These are phyloP conservation scores for Tricholoma flavovirens DNA, from an alignment of 768 basidiomycete species.

Conservation along the genomic window DNA sequence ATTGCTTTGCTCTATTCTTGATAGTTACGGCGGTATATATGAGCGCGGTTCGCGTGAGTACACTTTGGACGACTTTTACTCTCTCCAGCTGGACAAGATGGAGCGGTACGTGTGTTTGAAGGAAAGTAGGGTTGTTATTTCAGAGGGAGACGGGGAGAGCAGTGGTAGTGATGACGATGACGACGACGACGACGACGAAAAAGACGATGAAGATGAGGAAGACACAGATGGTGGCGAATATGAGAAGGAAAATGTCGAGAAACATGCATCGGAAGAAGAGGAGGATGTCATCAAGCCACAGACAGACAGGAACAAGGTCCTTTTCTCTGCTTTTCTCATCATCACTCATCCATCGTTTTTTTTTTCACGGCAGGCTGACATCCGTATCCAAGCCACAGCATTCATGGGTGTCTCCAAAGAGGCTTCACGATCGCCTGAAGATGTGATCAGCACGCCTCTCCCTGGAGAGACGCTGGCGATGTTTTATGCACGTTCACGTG, in stretches of 20 bases:
- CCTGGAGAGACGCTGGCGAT: conserved; percentile 79
- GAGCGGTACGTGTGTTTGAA: conserved; percentile 74
- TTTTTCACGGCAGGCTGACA: conserved; percentile 22
- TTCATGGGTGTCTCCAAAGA: conserved; percentile 63
- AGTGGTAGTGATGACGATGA: conserved; percentile 60
- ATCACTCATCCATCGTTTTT: neutral
- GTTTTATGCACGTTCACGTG: conserved; percentile 80
- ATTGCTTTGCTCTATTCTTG: neutral
- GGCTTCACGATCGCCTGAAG: conserved; percentile 56
- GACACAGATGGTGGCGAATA: conserved; percentile 26
- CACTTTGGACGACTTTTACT: conserved; percentile 85
- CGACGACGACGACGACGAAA: conserved; percentile 48
- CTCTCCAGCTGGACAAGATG: conserved; percentile 77
- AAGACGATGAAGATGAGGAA: conserved; percentile 14
- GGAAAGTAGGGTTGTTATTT: conserved; percentile 54
- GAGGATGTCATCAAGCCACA: conserved; percentile 13
- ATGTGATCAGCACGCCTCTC: conserved; percentile 69
- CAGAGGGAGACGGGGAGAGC: conserved; percentile 54
- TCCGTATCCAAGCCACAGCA: conserved; percentile 30
- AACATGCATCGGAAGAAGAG: conserved; percentile 1
- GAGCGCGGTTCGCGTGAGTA: conserved; percentile 81
- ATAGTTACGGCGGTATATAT: conserved; percentile 83
- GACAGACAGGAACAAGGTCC: conserved; percentile 16
- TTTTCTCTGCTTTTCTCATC: neutral
- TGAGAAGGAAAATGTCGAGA: conserved; percentile 16